These are phyloP conservation scores for Sarocladiaceae sp. DNA, from an alignment of 2,329 filamentous ascomycete genomes.

Conservation along the genomic window DNA sequence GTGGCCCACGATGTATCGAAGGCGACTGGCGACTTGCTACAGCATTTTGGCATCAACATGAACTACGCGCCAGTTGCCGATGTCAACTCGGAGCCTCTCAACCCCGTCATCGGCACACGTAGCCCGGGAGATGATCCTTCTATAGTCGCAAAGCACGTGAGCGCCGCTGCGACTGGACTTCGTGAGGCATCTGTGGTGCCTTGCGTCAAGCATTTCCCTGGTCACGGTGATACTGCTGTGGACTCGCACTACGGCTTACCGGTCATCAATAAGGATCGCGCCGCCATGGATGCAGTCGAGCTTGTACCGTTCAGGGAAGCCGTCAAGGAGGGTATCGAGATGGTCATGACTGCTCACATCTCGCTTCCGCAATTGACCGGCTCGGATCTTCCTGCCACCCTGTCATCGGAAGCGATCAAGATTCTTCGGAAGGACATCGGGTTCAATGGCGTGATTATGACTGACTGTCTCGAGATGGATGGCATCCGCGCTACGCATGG, in stretches of 20 bases:
- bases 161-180: constrained; percentile 18
- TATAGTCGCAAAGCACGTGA: constrained; percentile 16
- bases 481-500: constrained; percentile 20
- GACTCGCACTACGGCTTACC: constrained; percentile 23
- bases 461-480: constrained; percentile 23
- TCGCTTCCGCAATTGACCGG: constrained; percentile 18
- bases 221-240: constrained; percentile 21
- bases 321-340: constrained; percentile 18
- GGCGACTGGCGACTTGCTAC: constrained; percentile 18
- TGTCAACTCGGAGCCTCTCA: constrained; percentile 21
- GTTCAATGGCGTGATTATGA: constrained; percentile 20
- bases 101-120: constrained; percentile 22
- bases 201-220: constrained; percentile 23
- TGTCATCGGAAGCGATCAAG: constrained; percentile 18
- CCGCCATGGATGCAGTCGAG: constrained; percentile 17
- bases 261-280: constrained; percentile 19
- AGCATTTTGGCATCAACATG: constrained; percentile 23
- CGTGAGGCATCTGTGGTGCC: constrained; percentile 16
- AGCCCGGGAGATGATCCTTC: constrained; percentile 20
- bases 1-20: constrained; percentile 15
- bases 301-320: constrained; percentile 19
- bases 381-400: constrained; percentile 17
- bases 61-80: constrained; percentile 23
- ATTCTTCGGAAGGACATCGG: constrained; percentile 19
- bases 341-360: constrained; percentile 25